phyloP scores from a whole-genome alignment of 1,284 basidiomycete species.

The Cryptococcus sp. region DNA sequence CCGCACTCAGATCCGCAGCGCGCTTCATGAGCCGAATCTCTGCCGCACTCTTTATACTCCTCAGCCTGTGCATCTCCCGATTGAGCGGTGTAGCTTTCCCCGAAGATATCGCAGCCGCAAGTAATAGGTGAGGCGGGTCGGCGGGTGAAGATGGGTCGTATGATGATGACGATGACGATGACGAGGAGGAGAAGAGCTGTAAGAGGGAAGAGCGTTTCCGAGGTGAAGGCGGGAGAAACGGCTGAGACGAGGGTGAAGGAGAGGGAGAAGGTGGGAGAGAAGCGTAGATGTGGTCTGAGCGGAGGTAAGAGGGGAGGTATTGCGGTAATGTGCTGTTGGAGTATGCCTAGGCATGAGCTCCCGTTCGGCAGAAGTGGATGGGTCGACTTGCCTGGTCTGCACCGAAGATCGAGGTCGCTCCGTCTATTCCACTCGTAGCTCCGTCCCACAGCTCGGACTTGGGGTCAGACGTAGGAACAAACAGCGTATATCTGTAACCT shows the following conservation, averaged over 20 bases:
- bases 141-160: constrained; percentile 9
- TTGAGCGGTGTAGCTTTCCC: constrained; percentile 41
- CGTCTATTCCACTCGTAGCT: constrained; percentile 61
- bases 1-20: constrained; percentile 44
- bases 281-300: constrained; percentile 38
- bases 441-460: constrained; percentile 90
- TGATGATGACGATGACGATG: not conserved
- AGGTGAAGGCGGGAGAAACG: constrained; percentile 35
- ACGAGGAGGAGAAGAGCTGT: constrained; percentile 37
- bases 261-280: constrained; percentile 45
- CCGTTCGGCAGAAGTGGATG: too few species aligned
- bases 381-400: constrained; percentile 63
- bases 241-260: constrained; percentile 35
- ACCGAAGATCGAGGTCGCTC: constrained; percentile 60
- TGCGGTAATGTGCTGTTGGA: constrained; percentile 1
- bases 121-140: constrained; percentile 44
- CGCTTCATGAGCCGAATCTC: constrained; percentile 48
- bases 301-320: constrained; percentile 24
- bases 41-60: constrained; percentile 46
- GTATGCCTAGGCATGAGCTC: not conserved
- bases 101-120: constrained; percentile 39
- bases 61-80: constrained; percentile 43
- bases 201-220: constrained; percentile 39
- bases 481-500: constrained; percentile 85
- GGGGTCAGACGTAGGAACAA: constrained; percentile 70